Percentiles rank a stretch among this genome's conserved stretches.
phyloP scores from a whole-genome alignment of 2,329 filamentous ascomycete species.

The Escovopsis sp. region DNA sequence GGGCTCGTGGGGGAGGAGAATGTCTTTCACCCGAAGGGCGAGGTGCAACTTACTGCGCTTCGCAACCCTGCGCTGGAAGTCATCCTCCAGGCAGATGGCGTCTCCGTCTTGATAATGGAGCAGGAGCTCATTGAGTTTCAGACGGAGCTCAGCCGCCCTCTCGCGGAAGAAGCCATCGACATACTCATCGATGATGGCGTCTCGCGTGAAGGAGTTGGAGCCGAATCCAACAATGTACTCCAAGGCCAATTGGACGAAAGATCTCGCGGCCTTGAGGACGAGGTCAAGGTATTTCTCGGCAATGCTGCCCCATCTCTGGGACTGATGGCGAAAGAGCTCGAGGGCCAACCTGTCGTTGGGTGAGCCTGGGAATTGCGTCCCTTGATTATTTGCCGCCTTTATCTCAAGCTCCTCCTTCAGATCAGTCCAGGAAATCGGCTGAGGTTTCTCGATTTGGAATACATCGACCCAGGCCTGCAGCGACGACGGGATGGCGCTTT shows the following conservation, averaged over 20 bases:
- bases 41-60: constrained; percentile 1
- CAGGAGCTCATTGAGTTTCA: constrained; percentile 25
- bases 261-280: constrained; percentile 14
- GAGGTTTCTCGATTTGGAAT: constrained; percentile 13
- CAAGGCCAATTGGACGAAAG: constrained; percentile 23
- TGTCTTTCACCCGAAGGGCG: constrained; percentile 1
- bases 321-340: constrained; percentile 24
- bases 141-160: constrained; percentile 3
- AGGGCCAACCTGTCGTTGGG: constrained; percentile 21
- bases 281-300: constrained; percentile 19
- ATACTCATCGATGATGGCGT: neutral
- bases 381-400: constrained; percentile 21
- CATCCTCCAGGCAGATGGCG: constrained; percentile 12
- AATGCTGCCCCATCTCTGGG: constrained; percentile 23
- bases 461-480: constrained; percentile 1
- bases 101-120: constrained; percentile 20
- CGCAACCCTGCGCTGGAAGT: neutral
- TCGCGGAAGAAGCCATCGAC: neutral
- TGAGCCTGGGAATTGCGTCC: constrained; percentile 23
- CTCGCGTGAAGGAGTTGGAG: neutral
- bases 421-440: constrained; percentile 5
- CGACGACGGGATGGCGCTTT: neutral
- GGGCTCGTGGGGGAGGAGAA: neutral
- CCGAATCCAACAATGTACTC: constrained; percentile 17
- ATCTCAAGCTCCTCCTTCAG: constrained; percentile 15